Evolutionary conservation across 2,329 filamentous ascomycete genomes (phyloP).

Genomic region (Berkeleyomyces rouxiae): DNA sequence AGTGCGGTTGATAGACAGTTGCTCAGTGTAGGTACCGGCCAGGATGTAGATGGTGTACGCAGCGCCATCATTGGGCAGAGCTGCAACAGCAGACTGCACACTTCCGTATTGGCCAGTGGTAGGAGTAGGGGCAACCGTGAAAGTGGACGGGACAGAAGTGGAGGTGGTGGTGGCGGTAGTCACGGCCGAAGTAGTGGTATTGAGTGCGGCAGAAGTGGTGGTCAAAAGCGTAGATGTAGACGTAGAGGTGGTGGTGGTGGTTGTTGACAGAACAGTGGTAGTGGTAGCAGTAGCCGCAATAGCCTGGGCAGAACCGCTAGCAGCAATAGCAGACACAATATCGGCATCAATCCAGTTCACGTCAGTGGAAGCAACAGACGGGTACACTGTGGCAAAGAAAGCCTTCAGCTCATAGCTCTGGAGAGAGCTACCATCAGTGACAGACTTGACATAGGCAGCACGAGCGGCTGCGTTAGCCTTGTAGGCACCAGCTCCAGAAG

Average conservation of each 20-base stretch:
- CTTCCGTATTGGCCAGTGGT: constrained; percentile 17
- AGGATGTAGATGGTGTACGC: constrained; percentile 23
- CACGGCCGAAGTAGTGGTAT: background rate
- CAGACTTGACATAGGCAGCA: constrained; percentile 20
- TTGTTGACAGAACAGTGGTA: background rate
- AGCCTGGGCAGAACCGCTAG: background rate
- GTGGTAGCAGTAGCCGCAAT: background rate
- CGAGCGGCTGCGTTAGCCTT: constrained; percentile 21
- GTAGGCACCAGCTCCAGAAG: constrained; percentile 26
- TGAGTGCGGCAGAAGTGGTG: background rate
- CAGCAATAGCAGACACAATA: constrained; percentile 17
- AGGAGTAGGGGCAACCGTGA: constrained; percentile 3
- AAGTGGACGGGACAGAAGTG: background rate
- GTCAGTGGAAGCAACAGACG: constrained; percentile 20
- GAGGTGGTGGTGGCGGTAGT: background rate
- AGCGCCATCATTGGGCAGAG: constrained; percentile 16
- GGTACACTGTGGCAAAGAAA: constrained; percentile 22
- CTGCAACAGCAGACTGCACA: constrained; percentile 17
- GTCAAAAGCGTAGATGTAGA: background rate
- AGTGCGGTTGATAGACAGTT: constrained; percentile 36
- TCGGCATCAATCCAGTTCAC: constrained; percentile 23
- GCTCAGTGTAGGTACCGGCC: constrained; percentile 41
- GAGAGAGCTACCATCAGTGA: constrained; percentile 21
- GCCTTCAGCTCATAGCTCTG: constrained; percentile 21
- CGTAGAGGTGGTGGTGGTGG: background rate